Conservation (phyloP, 2,329 filamentous ascomycete species). For the Verticillium klebahnii region DNA sequence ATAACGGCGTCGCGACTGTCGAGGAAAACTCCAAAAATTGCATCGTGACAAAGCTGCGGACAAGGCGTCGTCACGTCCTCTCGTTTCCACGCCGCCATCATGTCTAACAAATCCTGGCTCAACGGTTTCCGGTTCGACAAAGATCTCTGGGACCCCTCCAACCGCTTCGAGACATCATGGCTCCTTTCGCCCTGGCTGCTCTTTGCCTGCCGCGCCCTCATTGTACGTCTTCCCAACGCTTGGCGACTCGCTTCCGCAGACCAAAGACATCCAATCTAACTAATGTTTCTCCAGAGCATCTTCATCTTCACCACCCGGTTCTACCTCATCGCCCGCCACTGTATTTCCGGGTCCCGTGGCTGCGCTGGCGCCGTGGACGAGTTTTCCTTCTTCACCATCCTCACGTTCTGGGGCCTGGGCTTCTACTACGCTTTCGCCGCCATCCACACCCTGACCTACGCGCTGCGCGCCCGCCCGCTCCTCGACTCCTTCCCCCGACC, state of each 20-base stretch:
- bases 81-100: not conserved
- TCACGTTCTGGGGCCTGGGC: slow-evolving; percentile 77
- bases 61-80: not conserved
- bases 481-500: slow-evolving; percentile 55
- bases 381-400: slow-evolving; percentile 79
- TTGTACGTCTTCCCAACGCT: slow-evolving; percentile 35
- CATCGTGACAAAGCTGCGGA: not conserved
- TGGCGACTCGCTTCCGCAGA: not conserved
- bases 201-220: slow-evolving; percentile 49
- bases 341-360: slow-evolving; percentile 39
- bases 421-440: slow-evolving; percentile 72
- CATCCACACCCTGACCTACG: slow-evolving; percentile 66
- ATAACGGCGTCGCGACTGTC: not conserved
- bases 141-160: slow-evolving; percentile 47
- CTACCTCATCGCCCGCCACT: slow-evolving; percentile 63
- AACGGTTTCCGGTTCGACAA: slow-evolving; percentile 33
- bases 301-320: slow-evolving; percentile 69
- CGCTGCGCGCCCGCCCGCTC: slow-evolving; percentile 45
- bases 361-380: slow-evolving; percentile 43
- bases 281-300: slow-evolving; percentile 35
- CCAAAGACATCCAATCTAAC: slow-evolving; percentile 12
- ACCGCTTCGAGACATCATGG: slow-evolving; percentile 79
- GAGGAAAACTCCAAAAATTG: slow-evolving; percentile 10
- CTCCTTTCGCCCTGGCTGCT: slow-evolving; percentile 63
- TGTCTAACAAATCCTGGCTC: slow-evolving; percentile 1